Evolutionary conservation across 176 grass and related monocot species (phyloP).

Genomic region (Cymbopogon citratus): DNA sequence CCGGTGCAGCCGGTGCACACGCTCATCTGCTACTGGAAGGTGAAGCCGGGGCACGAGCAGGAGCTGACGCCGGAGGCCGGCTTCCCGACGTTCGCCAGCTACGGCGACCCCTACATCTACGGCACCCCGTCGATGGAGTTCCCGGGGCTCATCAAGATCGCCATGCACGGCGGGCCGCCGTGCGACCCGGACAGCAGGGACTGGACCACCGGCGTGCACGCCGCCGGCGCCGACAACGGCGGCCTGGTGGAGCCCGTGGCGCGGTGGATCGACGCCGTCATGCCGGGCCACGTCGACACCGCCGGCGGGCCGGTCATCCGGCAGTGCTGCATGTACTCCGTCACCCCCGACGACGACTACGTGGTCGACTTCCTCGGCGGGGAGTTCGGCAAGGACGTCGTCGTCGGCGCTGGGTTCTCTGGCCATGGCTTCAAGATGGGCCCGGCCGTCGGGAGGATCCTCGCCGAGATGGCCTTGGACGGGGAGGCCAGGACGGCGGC

Average conservation of each 20-base stretch:
- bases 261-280: conserved; percentile 52
- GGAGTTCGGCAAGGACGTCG: conserved; percentile 63
- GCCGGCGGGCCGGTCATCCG: conserved; percentile 42
- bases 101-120: conserved; percentile 69
- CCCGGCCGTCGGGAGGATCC: conserved; percentile 55
- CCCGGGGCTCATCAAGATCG: conserved; percentile 83
- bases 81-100: conserved; percentile 92
- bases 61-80: conserved; percentile 48
- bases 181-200: conserved; percentile 66
- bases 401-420: conserved; percentile 81
- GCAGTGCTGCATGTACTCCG: conserved; percentile 91
- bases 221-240: background rate
- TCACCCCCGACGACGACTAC: conserved; percentile 85
- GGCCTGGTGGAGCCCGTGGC: conserved; percentile 45
- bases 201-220: conserved; percentile 51
- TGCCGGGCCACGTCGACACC: conserved; percentile 48
- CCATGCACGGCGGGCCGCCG: conserved; percentile 58
- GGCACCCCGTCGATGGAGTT: conserved; percentile 84
- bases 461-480: conserved; percentile 62
- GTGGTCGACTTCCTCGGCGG: conserved; percentile 77
- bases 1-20: conserved; percentile 70
- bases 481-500: conserved; percentile 31
- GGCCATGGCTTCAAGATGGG: conserved; percentile 94
- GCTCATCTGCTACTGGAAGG: conserved; percentile 85
- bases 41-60: conserved; percentile 34